Evolutionary conservation across 345 rosid genomes (phyloP).

Genomic region (Salix udensis): DNA sequence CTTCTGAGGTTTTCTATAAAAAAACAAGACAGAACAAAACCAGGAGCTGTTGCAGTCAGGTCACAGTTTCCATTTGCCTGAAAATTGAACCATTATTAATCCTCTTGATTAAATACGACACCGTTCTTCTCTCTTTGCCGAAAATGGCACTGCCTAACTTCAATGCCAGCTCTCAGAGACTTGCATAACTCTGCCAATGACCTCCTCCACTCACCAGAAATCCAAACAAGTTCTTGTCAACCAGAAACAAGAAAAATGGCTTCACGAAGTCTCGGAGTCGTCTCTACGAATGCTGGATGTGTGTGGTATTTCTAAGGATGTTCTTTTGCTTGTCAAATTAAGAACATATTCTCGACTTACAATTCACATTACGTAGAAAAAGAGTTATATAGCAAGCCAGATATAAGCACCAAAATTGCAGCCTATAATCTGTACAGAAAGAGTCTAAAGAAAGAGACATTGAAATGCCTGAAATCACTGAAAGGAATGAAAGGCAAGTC

Average conservation of each 20-base stretch:
- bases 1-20: constrained; percentile 11
- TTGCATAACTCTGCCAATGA: constrained; percentile 66
- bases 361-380: constrained; percentile 42
- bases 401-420: constrained; percentile 39
- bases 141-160: constrained; percentile 54
- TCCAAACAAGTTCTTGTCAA: constrained; percentile 45
- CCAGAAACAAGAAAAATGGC: constrained; percentile 50
- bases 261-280: constrained; percentile 53
- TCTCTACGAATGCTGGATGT: constrained; percentile 70
- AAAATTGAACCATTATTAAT: neutral
- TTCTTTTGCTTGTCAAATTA: constrained; percentile 45
- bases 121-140: neutral
- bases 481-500: constrained; percentile 40
- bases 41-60: constrained; percentile 3
- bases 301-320: constrained; percentile 55
- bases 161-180: constrained; percentile 54
- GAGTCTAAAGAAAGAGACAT: constrained; percentile 65
- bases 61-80: neutral
- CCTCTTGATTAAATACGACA: neutral
- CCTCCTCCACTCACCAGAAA: constrained; percentile 59
- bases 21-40: neutral
- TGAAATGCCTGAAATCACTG: constrained; percentile 51
- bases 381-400: constrained; percentile 25
- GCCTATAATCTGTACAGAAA: constrained; percentile 50
- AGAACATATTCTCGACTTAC: constrained; percentile 54